Evolutionary conservation across 2,329 filamentous ascomycete genomes (phyloP), one percentile per base, ranked within the genome.

Genomic region (Xylariaceae sp.): DNA sequence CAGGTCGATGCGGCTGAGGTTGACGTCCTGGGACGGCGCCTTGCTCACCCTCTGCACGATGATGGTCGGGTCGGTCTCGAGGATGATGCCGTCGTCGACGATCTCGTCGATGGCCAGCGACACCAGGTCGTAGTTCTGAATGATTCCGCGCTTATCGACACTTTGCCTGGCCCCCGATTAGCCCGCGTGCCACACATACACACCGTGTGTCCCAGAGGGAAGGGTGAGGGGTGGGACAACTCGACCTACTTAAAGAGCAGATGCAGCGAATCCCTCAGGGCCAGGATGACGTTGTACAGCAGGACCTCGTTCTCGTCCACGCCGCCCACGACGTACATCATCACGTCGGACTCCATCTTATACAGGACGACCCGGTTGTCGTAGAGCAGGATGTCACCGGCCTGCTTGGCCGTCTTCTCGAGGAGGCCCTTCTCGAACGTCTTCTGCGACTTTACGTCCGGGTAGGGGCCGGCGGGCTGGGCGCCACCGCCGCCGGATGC

Each of bases 101-200:
- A 96, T 93, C 76, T 99, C 95, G 75, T 99, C 95, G 63, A 99
- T 90, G 44, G 93, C 91, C 51, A 99, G 85, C 14, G 92, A 90
- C 60, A 97, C 90, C 20, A 98, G 84, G 75, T 98, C 95, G 81
- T 98, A 99, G 83, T 98, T 98, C 78, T 99, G 95, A 70, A 98
- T 89, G 65, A 98, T 92, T 55, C 95, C 98, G 65, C 95, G 89
- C 83, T 97, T 97, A 80, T 99, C 95, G 48, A 96, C 93, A 32
- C 91, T 91, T 83, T 96, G 93, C 76, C 91, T 96, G 65, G 43
- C 12, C 48, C 2, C 26, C 9, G 18, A 16, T 67, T 53, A 67
- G 64, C 44, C n/a, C 32, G 23, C 37, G 20, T 12, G 9, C 37
- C 2, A 52, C 32, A 37, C 12, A 12, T 46, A 7, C 47, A 18